Base-by-base conservation (phyloP, 2,329 filamentous ascomycete species). In the Pseudogymnoascus sp. region DNA sequence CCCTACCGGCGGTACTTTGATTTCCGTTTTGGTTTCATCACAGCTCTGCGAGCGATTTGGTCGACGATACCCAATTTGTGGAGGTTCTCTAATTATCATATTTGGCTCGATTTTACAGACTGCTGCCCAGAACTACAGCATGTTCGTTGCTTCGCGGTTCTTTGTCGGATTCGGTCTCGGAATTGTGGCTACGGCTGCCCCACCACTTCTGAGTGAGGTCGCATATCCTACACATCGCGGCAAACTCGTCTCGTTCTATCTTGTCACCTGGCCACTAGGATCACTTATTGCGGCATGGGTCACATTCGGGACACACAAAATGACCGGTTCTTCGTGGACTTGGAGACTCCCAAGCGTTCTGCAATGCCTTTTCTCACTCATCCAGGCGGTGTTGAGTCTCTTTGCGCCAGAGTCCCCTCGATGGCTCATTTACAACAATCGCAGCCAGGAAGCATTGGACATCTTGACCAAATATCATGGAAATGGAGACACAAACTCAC, bases 381-480 rank as follows among this genome's bases (percentile, higher is more conserved):
- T 67, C 18, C 44, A 64, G 12, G 56, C 59, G 14, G 40, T 16
- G 12, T 31, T 62, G 8, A 60, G 65, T 7, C 77, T 75, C 0
- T 66, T 63, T 42, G 61, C 66, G n/a, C 72, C 72, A n/a, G 73
- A 75, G 66, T 75, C 72, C 4, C 75, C 75, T 14, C 69, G 75
- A 64, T 76, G 73, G 70, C 68, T 76, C 11, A 70, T 75, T 50
- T 70, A 71, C 60, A 70, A 69, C 28, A 74, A 73, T 59, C 67
- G 70, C 7, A 69, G 70, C 53, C 72, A 72, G 47, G 68, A 76
- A 59, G 75, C 75, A n/a, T 67, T 70, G 50, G 63, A 67, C 21
- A 72, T 76, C 18, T 68, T 85, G 10, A 74, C 76, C 12, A 78
- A 76, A 44, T 79, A 75, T 66, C 79, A 81, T 61, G 79, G 77